phyloP scores from a whole-genome alignment of 345 rosid species.

The Bruguiera parviflora region DNA sequence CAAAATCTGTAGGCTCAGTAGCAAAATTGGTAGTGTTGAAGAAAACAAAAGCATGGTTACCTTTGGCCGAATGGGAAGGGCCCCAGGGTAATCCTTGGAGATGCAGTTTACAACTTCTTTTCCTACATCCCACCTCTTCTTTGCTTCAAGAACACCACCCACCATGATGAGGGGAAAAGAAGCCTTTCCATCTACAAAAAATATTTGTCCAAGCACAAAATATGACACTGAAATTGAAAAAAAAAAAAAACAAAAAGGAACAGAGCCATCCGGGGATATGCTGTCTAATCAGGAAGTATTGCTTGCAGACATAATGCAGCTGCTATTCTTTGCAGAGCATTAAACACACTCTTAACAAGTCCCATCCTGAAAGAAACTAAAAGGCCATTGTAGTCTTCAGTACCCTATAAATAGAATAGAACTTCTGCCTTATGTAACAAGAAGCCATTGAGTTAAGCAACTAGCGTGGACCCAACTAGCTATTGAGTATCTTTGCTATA shows the following conservation, averaged over 20 bases:
- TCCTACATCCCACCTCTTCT: conserved; percentile 67
- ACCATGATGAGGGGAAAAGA: conserved; percentile 74
- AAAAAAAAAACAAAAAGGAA: background rate
- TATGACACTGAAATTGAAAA: background rate
- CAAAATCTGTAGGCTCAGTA: background rate
- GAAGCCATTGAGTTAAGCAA: background rate
- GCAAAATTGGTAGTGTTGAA: background rate
- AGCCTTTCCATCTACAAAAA: conserved; percentile 51
- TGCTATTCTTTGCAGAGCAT: too few relatives aligned
- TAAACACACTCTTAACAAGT: too few relatives aligned
- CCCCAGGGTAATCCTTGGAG: conserved; percentile 47
- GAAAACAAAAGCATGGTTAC: conserved; percentile 26
- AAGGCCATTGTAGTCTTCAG: too few relatives aligned
- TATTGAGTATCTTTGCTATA: background rate
- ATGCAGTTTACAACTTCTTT: conserved; percentile 57
- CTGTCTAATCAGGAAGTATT: background rate
- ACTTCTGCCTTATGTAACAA: too few relatives aligned
- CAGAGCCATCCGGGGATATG: background rate
- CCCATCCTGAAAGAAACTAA: too few relatives aligned
- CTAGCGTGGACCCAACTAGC: background rate
- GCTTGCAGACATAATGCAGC: too few relatives aligned
- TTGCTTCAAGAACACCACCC: conserved; percentile 73
- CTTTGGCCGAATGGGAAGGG: conserved; percentile 56
- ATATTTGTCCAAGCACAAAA: background rate
- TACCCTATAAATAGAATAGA: too few relatives aligned